Conservation (phyloP, 1,139 yeast species). For the Hemisphaericaspora subhashii region DNA sequence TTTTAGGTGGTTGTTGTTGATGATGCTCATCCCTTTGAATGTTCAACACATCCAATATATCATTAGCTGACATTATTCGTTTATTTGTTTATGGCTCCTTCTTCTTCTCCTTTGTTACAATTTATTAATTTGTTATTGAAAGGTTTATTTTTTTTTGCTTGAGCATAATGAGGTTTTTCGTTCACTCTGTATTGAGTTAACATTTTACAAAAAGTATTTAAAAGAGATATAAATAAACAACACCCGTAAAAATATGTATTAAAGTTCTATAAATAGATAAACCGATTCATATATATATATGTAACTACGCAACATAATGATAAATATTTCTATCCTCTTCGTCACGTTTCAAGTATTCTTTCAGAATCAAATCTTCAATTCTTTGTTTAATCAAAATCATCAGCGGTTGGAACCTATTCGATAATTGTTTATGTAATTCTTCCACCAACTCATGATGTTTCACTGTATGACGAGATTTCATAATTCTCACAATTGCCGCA, state of each 20-base stretch:
- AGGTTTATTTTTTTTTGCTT: no score
- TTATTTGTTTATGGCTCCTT: not conserved
- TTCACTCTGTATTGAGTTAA: no score
- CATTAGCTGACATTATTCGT: slow-evolving; percentile 49
- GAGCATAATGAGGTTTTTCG: no score
- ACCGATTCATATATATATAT: no score
- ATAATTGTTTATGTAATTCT: slow-evolving; percentile 64
- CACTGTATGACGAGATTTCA: slow-evolving; percentile 71
- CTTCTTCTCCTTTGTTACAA: no score
- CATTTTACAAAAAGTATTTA: no score
- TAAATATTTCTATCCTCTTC: slow-evolving; percentile 60
- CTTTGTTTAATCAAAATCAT: slow-evolving; percentile 70
- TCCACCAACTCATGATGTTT: slow-evolving; percentile 65
- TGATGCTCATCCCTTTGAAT: slow-evolving; percentile 47
- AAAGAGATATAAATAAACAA: no score
- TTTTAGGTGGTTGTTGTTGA: slow-evolving; percentile 34
- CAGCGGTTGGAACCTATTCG: slow-evolving; percentile 67
- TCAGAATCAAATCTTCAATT: slow-evolving; percentile 77
- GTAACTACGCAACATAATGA: slow-evolving; percentile 70
- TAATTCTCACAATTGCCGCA: slow-evolving; percentile 85
- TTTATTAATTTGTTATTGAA: no score
- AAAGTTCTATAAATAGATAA: no score
- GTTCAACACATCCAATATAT: slow-evolving; percentile 77
- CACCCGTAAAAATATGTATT: no score
- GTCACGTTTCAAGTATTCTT: slow-evolving; percentile 80